phyloP scores from a whole-genome alignment of 768 basidiomycete genomes.

The Russula sp. region DNA sequence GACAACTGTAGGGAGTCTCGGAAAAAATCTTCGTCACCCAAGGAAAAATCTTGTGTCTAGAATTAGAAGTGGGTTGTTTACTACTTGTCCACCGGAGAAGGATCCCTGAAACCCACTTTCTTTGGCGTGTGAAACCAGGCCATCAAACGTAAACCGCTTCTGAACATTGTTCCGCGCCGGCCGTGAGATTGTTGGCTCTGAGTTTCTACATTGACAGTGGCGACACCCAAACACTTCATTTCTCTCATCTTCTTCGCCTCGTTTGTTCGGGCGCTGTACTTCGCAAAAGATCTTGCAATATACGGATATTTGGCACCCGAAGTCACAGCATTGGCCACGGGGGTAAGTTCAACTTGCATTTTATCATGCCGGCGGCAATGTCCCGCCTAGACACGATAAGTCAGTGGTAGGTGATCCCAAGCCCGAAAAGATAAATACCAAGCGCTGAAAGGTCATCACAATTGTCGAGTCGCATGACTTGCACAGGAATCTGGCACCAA shows the following conservation, averaged over 20 bases:
- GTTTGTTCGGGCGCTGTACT: neutral
- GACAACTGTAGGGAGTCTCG: conserved; percentile 2
- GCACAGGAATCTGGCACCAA: conserved; percentile 19
- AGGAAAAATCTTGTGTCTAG: conserved; percentile 45
- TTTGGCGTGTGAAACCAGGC: conserved; percentile 60
- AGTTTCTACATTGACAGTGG: conserved; percentile 22
- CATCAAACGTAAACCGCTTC: conserved; percentile 50
- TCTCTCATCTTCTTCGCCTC: conserved; percentile 14
- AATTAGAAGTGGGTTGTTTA: neutral
- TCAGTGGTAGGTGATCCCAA: neutral
- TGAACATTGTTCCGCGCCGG: conserved; percentile 1
- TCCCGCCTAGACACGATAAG: conserved; percentile 5
- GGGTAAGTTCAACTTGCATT: conserved; percentile 16
- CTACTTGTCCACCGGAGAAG: conserved; percentile 1
- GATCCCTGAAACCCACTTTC: conserved; percentile 46
- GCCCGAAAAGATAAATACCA: conserved; percentile 12
- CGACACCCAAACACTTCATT: conserved; percentile 29
- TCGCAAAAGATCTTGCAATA: conserved; percentile 11
- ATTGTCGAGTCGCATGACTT: conserved; percentile 21
- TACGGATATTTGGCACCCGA: neutral
- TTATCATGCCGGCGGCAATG: conserved; percentile 26
- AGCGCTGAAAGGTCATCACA: conserved; percentile 25
- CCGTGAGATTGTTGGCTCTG: neutral
- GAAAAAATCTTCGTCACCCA: conserved; percentile 30
- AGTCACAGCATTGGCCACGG: neutral